Base-by-base conservation (phyloP, 2,329 filamentous ascomycete species). In the Clonostachys rosea region DNA sequence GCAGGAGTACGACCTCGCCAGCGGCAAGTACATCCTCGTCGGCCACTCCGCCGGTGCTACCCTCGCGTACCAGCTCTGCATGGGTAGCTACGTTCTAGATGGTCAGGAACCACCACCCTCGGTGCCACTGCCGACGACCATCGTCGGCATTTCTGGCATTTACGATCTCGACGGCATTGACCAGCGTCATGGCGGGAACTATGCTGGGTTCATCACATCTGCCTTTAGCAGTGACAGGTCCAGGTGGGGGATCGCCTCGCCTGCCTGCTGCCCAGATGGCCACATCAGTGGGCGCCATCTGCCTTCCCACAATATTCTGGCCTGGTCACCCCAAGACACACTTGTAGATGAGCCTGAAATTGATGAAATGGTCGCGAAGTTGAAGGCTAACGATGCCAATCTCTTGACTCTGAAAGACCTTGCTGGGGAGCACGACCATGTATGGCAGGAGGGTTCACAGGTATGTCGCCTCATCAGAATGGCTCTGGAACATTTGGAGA, bases 21-120 rank as follows among this genome's bases (percentile, higher is more conserved):
- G 59, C 34, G 64, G 67, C 47, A 58, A 56, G 34, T 84, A 83
- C 61, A 60, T 86, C 5, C 70, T 85, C 18, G 63, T 78, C 5
- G 83, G 83, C 0, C 83, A 87, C 58, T 82, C 77, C 5, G 83
- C 79, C 49, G 83, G 83, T 43, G 82, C 78, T 3, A 83, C 79
- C 5, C 64, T 91, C 39, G 75, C 79, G 1, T 74, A 82, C 47
- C 86, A 90, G 64, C 61, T 79, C 12, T 62, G 79, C 34, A 76
- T 78, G 73, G 66, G 67, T 41, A 57, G 65, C 37, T 51, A 52
- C 14, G 56, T 66, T 43, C 50, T 66, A 16, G 55, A 49, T 43
- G 45, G 48, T 47, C 44, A n/a, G 35, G 18, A 5, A 10, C 4
- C 20, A 14, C 49, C 47, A 44, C 54, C 40, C 24, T 49, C 62